Evolutionary conservation across 108 stramenopile species (phyloP), one percentile per base, ranked within the genome.

Genomic region (Cyclotella cryptica): DNA sequence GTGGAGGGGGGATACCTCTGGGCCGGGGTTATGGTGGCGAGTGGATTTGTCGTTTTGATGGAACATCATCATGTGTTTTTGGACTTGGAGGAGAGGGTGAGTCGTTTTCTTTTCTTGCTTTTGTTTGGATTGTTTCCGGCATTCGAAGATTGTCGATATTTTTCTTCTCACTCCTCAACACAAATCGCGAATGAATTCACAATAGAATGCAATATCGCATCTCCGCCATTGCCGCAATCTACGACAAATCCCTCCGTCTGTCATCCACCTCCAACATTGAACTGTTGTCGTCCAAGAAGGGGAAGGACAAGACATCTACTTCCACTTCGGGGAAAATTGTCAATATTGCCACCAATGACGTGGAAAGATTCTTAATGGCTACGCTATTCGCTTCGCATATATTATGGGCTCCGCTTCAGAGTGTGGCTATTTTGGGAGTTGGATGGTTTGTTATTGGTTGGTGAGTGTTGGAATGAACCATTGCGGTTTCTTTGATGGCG

Each of bases 331-430:
- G 96, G 11, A 73, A 90, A 62, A 85, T 98, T 44, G 79, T 96
- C 52, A 98, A 96, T 66, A 81, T 98, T 78, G 95, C 95, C 29
- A 87, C 89, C 28, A 96, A 95, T 71, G 98, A 98, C 62, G 96
- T 98, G 13, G 96, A 98, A 72, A 86, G 98, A 0, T 96, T 96
- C 69, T 28, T 95, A 1, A 42, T 88, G 65, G 90, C 90, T 5
- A 72, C 89, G 0, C 69, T 94, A 9, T 96, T 95, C 75, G 68
- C 81, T 19, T 79, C 75, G 22, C 90, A 92, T 73, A 65, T 98
- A 15, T 67, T 92, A 29, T 93, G 88, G 91, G 93, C 89, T 18
- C 97, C 97, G 13, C 11, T 97, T 6, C 91, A 97, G 77, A 76
- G 89, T 2, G 42, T 98, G 21, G 93, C 88, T 0, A 93, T 96